Base-by-base conservation (phyloP, 1,139 yeast genomes). In the Suhomyces panamericanus region DNA sequence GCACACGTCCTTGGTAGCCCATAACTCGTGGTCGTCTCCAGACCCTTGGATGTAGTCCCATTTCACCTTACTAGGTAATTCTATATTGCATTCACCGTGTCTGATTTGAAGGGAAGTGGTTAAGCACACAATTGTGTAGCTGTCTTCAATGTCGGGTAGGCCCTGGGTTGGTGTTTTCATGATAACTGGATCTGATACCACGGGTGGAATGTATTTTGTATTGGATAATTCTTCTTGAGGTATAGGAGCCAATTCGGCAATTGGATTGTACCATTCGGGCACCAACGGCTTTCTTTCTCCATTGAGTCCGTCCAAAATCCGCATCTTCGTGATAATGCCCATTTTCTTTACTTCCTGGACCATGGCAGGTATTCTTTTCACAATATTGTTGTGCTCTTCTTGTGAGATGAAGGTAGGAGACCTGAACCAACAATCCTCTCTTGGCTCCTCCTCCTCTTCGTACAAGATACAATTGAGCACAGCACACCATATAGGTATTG, bases 401-500 rank as follows among this genome's bases (percentile, higher is more conserved):
- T 58, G 50, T 0, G 90, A 77, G 0, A 89, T 81, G 36, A 37
- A 40, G n/a, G 24, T 17, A 2, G 47, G 39, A 1, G 46, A 35
- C 16, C 46, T 24, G 28, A 40, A 29, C 39, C 41, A 35, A 33
- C 12, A 13, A 14, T 35, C 39, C 4, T 10, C 20, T n/a, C 31
- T 44, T 9, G 28, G 27, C 13, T 28, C 34, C 28, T 39, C 34
- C 28, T 39, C 43, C 11, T 30, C 43, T 3, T 61, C 78, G 48
- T 73, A 73, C 56, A 81, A 63, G 0, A 83, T 66, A 29, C 66
- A 64, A 57, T 86, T 87, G 24, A 89, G 49, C 6, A 88, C 93
- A 0, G 93, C 87, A 64, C 96, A 87, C 97, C 97, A 90, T 2
- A 87, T 85, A 0, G 96, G 96, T 1, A 89, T 72, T 0, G 96